Base-by-base conservation (phyloP, 768 basidiomycete species). In the Lentinula edodes region DNA sequence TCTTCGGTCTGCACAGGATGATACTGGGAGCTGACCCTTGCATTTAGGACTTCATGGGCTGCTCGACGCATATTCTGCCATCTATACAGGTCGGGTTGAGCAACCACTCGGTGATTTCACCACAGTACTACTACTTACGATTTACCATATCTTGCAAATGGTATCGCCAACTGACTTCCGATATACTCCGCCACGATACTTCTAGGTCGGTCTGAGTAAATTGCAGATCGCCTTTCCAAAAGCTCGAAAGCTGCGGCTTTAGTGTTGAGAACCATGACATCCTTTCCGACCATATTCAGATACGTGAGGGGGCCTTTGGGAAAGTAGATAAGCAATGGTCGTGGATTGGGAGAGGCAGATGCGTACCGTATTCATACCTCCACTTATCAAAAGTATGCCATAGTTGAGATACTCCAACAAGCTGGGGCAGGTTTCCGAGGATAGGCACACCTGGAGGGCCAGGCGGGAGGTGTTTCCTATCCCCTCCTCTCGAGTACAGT, bases 61-160 rank as follows among this genome's bases (percentile, higher is more conserved):
- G 59, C 59, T 12, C 51, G 48, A n/a, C 59, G 59, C 59, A 60
- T 60, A 32, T 18, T 51, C n/a, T 50, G 59, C 59, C 59, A 60
- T 42, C 59, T 60, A 18, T 2, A 28, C 18, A 45, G 42, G 16
- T 5, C 6, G 8, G 1, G 13, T 9, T 39, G 3, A 39, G 38
- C 13, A 39, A 9, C 20, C 23, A 5, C 9, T 23, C 20, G 46
- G 9, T 28, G 46, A 48, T 23, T 20, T 3, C 5, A 43, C 5
- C 16, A n/a, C 6, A 43, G 0, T 1, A 45, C 46, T 23, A 45
- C 46, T 23, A 34, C 51, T 34, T 16, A 52, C 51, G 35, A n/a
- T 52, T 52, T 52, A 13, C 51, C 51, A n/a, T 52, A 52, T 52
- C 51, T 16, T 35, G 51, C 51, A n/a, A 52, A 52, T 16, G 51